phyloP scores from a whole-genome alignment of 2,329 filamentous ascomycete species.

The Pyrenochaeta sp. region DNA sequence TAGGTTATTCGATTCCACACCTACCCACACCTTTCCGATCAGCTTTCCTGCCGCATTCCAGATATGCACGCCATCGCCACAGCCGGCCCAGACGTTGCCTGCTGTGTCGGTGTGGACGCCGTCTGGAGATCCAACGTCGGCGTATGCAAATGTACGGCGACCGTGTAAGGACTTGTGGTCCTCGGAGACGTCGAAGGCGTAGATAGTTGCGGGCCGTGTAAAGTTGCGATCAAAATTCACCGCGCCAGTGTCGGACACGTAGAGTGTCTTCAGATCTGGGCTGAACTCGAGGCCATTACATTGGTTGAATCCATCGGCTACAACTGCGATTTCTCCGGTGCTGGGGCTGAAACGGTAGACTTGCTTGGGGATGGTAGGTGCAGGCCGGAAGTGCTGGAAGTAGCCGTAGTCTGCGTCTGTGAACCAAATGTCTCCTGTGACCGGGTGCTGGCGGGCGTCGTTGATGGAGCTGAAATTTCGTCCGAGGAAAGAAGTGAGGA shows the following conservation, averaged over 20 bases:
- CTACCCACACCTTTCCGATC: conserved; percentile 66
- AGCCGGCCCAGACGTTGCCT: conserved; percentile 66
- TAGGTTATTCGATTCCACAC: conserved; percentile 49
- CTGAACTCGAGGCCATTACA: conserved; percentile 58
- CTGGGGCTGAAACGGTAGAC: conserved; percentile 55
- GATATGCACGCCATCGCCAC: conserved; percentile 64
- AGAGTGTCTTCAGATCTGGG: conserved; percentile 55
- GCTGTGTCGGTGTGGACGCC: conserved; percentile 64
- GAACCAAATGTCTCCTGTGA: conserved; percentile 59
- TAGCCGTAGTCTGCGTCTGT: conserved; percentile 55
- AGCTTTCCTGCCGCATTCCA: conserved; percentile 60
- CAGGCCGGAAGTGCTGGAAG: conserved; percentile 42
- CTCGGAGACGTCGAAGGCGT: conserved; percentile 53
- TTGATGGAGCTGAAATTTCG: conserved; percentile 56
- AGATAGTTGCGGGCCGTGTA: conserved; percentile 53
- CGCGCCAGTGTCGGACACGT: conserved; percentile 60
- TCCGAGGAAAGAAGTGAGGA: conserved; percentile 59
- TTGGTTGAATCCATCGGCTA: conserved; percentile 54
- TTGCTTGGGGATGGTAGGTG: conserved; percentile 42
- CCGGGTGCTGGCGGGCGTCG: conserved; percentile 53
- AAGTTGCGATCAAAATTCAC: conserved; percentile 39
- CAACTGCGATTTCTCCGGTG: conserved; percentile 52
- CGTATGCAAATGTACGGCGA: conserved; percentile 63
- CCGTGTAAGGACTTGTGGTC: conserved; percentile 47
- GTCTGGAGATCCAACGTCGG: conserved; percentile 64